Conservation (phyloP, 73 alveolate genomes). For the Paraurostyla sp. region DNA sequence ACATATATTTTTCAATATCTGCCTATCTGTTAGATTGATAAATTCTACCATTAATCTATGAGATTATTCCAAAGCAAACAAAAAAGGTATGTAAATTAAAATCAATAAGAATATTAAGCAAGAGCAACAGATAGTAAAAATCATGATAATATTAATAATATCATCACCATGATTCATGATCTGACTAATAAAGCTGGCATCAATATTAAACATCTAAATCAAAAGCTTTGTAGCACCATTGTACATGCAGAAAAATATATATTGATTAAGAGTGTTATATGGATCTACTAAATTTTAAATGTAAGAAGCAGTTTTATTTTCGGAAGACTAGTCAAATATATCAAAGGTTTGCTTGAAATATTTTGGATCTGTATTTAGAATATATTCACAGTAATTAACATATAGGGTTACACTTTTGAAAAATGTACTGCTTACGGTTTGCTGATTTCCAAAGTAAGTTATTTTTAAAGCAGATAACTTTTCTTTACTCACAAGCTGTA, state of each 20-base stretch:
- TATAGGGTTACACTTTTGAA: slow-evolving; percentile 16
- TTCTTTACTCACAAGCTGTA: not conserved
- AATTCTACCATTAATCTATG: not conserved
- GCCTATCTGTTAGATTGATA: slow-evolving; percentile 9
- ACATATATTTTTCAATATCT: not conserved
- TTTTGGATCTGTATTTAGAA: not conserved
- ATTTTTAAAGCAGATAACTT: not conserved
- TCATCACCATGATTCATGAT: slow-evolving; percentile 1
- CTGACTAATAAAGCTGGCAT: not conserved
- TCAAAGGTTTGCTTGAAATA: not conserved
- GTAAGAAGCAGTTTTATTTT: not conserved
- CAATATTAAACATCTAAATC: not conserved
- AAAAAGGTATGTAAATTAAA: not conserved
- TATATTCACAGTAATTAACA: not conserved
- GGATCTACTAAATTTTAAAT: not conserved
- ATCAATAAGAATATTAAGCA: not conserved
- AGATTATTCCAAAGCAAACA: not conserved
- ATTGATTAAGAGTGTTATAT: not conserved
- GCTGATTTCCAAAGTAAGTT: not conserved
- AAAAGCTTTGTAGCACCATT: not conserved
- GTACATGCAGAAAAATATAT: not conserved
- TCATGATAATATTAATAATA: not conserved
- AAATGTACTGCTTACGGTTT: not conserved
- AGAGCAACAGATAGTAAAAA: slow-evolving; percentile 30
- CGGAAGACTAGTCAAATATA: not conserved